Conservation (phyloP, 2,329 filamentous ascomycete genomes). For the Fusarium begoniae region DNA sequence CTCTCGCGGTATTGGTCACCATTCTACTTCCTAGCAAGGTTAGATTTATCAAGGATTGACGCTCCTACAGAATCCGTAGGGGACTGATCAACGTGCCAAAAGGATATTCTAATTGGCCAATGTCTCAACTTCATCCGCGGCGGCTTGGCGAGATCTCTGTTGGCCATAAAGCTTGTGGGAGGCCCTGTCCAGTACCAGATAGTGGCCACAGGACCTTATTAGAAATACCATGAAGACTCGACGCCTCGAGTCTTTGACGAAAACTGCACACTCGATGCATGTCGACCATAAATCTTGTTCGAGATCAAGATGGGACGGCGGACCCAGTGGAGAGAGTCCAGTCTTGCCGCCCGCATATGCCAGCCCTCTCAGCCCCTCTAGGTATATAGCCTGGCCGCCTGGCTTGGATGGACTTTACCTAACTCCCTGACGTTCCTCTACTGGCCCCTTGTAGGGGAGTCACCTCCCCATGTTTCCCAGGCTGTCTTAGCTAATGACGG, state of each 20-base stretch:
- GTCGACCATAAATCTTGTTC: not conserved
- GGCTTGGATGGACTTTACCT: not conserved
- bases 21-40: not conserved
- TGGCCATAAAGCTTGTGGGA: slow-evolving; percentile 22
- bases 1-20: not conserved
- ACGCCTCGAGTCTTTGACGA: not conserved
- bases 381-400: not conserved
- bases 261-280: not conserved
- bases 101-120: slow-evolving; percentile 17
- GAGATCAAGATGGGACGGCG: slow-evolving; percentile 23
- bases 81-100: slow-evolving; percentile 32
- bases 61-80: not conserved
- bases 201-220: slow-evolving; percentile 15
- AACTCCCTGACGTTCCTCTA: not conserved
- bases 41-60: not conserved
- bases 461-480: slow-evolving; percentile 18
- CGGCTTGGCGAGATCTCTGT: slow-evolving; percentile 20
- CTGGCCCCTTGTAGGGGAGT: slow-evolving; percentile 3
- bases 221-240: not conserved
- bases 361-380: slow-evolving; percentile 27
- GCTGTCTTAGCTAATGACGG: slow-evolving; percentile 22
- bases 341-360: slow-evolving; percentile 30
- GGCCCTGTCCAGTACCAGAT: not conserved
- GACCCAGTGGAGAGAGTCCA: slow-evolving; percentile 23
- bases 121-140: slow-evolving; percentile 28